Base-by-base conservation (phyloP, 2,329 filamentous ascomycete genomes). In the Furcasterigmium furcatum region DNA sequence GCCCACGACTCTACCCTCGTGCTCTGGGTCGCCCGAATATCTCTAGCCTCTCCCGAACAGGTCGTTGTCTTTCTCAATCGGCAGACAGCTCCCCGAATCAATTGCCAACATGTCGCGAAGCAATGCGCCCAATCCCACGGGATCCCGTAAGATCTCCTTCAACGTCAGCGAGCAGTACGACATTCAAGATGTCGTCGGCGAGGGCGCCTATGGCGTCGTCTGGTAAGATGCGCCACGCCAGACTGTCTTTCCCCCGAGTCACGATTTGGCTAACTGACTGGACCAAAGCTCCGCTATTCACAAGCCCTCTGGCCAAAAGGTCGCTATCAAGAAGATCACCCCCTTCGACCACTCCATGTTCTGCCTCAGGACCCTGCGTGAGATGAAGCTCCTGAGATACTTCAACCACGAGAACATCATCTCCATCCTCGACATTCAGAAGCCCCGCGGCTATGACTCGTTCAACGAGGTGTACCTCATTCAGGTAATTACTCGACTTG, bases 351-450 rank as follows among this genome's bases (percentile, higher is more conserved):
- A 97, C 68, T 96, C 91, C 65, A 96, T 96, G 91, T 96, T 96
- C 78, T 96, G 92, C 67, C 74, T 99, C 60, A 81, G 94, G 66
- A 99, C 94, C 1, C 77, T 99, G 55, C 91, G 94, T 68, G 94
- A 99, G 73, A 99, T 99, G 94, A 99, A 99, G 81, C 79, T 99
- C 47, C 76, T 99, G 61, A 83, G 94, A 60, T 97, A 99, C 73
- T 99, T 99, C 77, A 99, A 97, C 73, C 94, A 99, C 66, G 94
- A 99, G 73, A 99, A 99, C 72, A 97, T 99, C 74, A 99, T 99
- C 65, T 97, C 91, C 43, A 99, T 99, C 59, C 84, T 99, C 57
- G 94, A 99, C 67, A 99, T 99, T 58, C 94, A 99, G 73, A 96
- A 96, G 74, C 94, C 94, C 35, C 82, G 92, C 60, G 95, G 87